These are phyloP conservation scores for Simplicillium aogashimaense DNA, from an alignment of 2,329 filamentous ascomycete genomes.

Conservation along the genomic window DNA sequence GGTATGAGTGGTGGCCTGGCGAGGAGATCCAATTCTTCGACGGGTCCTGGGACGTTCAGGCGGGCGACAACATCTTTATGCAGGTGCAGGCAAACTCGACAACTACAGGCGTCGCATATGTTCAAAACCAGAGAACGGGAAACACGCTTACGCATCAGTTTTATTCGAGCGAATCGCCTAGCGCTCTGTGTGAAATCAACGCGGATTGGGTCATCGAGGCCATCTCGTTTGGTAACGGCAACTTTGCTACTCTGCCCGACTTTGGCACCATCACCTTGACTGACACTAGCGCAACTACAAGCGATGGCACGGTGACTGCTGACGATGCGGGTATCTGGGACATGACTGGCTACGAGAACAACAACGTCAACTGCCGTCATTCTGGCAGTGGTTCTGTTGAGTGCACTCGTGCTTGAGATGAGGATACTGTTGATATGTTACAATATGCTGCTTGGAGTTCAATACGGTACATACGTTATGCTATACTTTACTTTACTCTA, in stretches of 20 bases:
- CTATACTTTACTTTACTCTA: too few relatives aligned
- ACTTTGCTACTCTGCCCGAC: slow-evolving; percentile 1
- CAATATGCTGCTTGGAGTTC: too few relatives aligned
- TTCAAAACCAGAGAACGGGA: not conserved
- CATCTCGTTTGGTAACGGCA: slow-evolving; percentile 2
- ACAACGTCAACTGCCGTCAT: not conserved
- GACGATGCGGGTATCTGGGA: not conserved
- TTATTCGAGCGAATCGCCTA: not conserved
- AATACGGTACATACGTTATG: too few relatives aligned
- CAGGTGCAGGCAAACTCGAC: not conserved
- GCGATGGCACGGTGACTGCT: not conserved
- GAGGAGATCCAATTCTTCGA: slow-evolving; percentile 1
- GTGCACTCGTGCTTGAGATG: not conserved
- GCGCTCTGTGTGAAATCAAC: not conserved
- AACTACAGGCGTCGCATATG: not conserved
- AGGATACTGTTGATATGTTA: not conserved
- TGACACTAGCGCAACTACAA: not conserved
- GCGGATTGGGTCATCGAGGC: slow-evolving; percentile 1
- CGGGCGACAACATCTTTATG: slow-evolving; percentile 1
- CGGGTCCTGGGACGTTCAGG: not conserved
- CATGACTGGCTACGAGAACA: not conserved
- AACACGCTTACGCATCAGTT: not conserved
- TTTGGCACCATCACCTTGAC: slow-evolving; percentile 1
- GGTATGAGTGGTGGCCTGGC: slow-evolving; percentile 2
- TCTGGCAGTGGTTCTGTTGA: not conserved